Evolutionary conservation across 495 filamentous ascomycete species (phyloP).

Genomic region (Aspergillus haitiensis): DNA sequence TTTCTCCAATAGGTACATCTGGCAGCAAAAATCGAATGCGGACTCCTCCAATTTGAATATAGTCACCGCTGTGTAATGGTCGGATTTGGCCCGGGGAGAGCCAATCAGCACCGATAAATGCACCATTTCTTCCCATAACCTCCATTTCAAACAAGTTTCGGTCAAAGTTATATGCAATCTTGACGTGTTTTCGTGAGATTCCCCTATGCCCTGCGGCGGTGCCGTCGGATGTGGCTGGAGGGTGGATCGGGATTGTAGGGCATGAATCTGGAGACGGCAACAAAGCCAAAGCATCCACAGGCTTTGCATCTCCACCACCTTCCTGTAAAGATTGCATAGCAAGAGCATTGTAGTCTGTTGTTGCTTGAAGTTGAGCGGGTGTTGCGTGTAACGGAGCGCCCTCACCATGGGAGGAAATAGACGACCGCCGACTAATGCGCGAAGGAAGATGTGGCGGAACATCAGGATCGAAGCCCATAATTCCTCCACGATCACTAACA

Average conservation of each 20-base stretch:
- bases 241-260: constrained; percentile 80
- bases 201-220: constrained; percentile 61
- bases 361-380: constrained; percentile 44
- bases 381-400: constrained; percentile 43
- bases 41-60: constrained; percentile 78
- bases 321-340: constrained; percentile 49
- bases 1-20: constrained; percentile 66
- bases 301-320: constrained; percentile 38
- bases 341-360: constrained; percentile 50
- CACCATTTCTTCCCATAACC: constrained; percentile 81
- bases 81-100: constrained; percentile 60
- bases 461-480: constrained; percentile 57
- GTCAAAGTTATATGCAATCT: constrained; percentile 76
- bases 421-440: constrained; percentile 51
- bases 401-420: constrained; percentile 46
- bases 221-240: constrained; percentile 61
- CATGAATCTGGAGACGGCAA: constrained; percentile 58
- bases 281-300: constrained; percentile 42
- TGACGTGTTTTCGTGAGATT: constrained; percentile 84
- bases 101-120: constrained; percentile 76
- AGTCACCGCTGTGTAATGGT: constrained; percentile 67
- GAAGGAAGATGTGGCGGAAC: constrained; percentile 43
- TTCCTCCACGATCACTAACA: constrained; percentile 60
- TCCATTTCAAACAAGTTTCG: constrained; percentile 74
- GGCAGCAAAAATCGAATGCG: constrained; percentile 72